Evolutionary conservation across 139 green algal species (phyloP).

Genomic region (Choricystis sp.): DNA sequence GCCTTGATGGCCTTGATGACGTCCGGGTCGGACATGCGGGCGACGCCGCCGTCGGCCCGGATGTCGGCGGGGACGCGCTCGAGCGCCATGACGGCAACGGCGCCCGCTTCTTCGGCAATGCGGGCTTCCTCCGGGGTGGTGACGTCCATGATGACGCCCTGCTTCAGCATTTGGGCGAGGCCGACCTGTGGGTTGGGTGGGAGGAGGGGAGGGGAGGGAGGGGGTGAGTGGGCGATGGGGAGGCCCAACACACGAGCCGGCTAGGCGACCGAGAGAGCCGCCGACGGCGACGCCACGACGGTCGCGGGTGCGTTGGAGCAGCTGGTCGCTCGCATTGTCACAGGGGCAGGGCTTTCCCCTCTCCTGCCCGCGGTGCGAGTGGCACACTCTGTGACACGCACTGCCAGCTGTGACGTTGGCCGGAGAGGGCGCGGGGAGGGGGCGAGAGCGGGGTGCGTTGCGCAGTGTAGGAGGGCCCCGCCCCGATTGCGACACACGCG

Average conservation of each 20-base stretch:
- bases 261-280: neutral
- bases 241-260: neutral
- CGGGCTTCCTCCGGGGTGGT: conserved; percentile 91
- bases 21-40: conserved; percentile 86
- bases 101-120: conserved; percentile 97
- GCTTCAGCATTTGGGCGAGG: conserved; percentile 96
- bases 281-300: neutral
- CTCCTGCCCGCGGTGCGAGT: neutral
- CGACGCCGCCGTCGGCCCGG: conserved; percentile 85
- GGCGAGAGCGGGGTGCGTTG: neutral
- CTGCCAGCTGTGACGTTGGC: too few relatives aligned
- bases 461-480: neutral
- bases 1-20: conserved; percentile 88
- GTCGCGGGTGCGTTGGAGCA: too few relatives aligned
- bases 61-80: conserved; percentile 97
- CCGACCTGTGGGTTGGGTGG: conserved; percentile 51
- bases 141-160: conserved; percentile 98
- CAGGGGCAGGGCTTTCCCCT: neutral
- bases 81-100: conserved; percentile 96
- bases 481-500: neutral
- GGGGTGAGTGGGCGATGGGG: neutral
- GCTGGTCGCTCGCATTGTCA: neutral
- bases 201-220: neutral
- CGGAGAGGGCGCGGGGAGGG: too few relatives aligned
- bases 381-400: neutral